Evolutionary conservation across 306 rosid genomes (phyloP).

Genomic region (Quercus bicolor): DNA sequence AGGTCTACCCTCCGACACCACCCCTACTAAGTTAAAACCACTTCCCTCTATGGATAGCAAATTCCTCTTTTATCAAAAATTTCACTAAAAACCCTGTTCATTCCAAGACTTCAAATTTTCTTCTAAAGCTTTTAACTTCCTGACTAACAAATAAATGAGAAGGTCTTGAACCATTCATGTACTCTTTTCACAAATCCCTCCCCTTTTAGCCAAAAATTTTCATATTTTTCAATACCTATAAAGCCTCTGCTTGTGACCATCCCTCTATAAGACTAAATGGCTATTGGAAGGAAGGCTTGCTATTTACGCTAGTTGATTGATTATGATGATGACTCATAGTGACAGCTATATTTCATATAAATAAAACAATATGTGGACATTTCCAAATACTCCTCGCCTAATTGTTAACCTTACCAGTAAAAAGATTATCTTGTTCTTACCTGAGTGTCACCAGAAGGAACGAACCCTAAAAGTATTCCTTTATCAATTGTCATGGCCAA

Average conservation of each 20-base stretch:
- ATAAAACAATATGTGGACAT: neutral
- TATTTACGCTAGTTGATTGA: neutral
- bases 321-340: neutral
- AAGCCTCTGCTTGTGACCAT: neutral
- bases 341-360: neutral
- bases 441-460: slow-evolving; percentile 65
- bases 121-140: neutral
- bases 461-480: slow-evolving; percentile 88
- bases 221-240: neutral
- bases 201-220: neutral
- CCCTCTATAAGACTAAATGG: neutral
- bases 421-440: slow-evolving; percentile 31
- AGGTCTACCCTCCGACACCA: neutral
- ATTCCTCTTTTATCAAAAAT: neutral
- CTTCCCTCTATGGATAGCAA: neutral
- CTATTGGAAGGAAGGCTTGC: neutral
- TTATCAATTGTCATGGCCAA: slow-evolving; percentile 78
- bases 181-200: neutral
- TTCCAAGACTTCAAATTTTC: neutral
- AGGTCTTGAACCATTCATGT: neutral
- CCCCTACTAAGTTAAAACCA: neutral
- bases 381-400: slow-evolving; percentile 8
- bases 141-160: neutral
- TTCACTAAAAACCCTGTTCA: neutral
- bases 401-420: slow-evolving; percentile 6